These are phyloP conservation scores for Suillus hirtellus DNA, from an alignment of 768 basidiomycete genomes.

Conservation along the genomic window DNA sequence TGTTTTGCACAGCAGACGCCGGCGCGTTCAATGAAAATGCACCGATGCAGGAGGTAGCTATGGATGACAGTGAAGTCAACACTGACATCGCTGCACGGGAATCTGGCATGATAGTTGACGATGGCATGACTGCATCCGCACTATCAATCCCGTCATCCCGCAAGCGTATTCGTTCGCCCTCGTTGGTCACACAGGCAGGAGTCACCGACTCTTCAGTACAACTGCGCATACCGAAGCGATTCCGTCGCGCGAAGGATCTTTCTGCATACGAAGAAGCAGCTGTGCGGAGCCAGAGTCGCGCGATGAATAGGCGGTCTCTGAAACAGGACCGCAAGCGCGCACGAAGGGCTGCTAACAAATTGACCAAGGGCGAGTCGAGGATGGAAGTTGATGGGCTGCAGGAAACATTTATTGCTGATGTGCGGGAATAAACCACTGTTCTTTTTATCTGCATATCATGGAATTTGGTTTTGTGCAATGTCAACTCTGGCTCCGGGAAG, in stretches of 20 bases:
- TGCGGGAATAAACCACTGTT: background rate
- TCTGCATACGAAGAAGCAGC: slow-evolving; percentile 53
- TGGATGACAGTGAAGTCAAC: slow-evolving; percentile 42
- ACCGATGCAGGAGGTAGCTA: slow-evolving; percentile 38
- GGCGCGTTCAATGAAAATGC: slow-evolving; percentile 65
- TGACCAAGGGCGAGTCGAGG: slow-evolving; percentile 12
- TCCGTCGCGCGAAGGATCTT: slow-evolving; percentile 55
- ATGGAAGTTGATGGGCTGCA: slow-evolving; percentile 35
- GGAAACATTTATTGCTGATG: slow-evolving; percentile 19
- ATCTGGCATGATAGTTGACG: slow-evolving; percentile 40
- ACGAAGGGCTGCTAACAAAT: slow-evolving; percentile 48
- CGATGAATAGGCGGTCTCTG: slow-evolving; percentile 56
- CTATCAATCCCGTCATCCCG: slow-evolving; percentile 23
- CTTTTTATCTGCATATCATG: slow-evolving; percentile 3
- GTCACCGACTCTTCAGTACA: slow-evolving; percentile 39
- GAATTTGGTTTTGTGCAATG: background rate
- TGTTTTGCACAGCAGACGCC: slow-evolving; percentile 80
- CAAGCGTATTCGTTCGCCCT: slow-evolving; percentile 24
- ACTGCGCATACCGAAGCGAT: slow-evolving; percentile 52
- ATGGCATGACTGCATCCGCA: slow-evolving; percentile 36
- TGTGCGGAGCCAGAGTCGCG: slow-evolving; percentile 47
- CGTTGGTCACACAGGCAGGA: slow-evolving; percentile 34
- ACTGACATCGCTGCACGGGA: slow-evolving; percentile 38
- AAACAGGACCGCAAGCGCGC: slow-evolving; percentile 68
- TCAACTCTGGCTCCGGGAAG: background rate